Percentiles rank a stretch among this genome's conserved stretches.
These are phyloP conservation scores for Centrapalus pauciflorus DNA, from an alignment of 129 eudicot species.

Conservation along the genomic window DNA sequence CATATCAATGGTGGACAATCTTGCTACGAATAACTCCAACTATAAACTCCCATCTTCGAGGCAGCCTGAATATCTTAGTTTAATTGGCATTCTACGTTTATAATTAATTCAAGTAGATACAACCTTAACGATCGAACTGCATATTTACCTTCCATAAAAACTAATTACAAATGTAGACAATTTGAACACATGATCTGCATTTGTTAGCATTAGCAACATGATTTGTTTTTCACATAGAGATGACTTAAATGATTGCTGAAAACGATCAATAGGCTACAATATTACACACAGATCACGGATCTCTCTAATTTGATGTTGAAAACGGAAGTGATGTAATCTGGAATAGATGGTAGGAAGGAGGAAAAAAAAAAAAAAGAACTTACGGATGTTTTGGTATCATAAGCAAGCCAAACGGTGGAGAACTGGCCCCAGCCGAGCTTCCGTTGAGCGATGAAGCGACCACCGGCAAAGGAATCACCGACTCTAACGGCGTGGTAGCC, in stretches of 20 bases:
- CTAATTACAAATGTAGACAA: not conserved
- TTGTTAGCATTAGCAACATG: slow-evolving; percentile 2
- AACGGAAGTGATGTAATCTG: slow-evolving; percentile 1
- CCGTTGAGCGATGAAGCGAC: slow-evolving; percentile 83
- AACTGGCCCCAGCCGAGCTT: slow-evolving; percentile 99
- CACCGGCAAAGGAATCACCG: slow-evolving; percentile 80
- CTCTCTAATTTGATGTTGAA: slow-evolving; percentile 14
- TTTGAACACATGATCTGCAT: slow-evolving; percentile 20
- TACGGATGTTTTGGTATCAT: slow-evolving; percentile 73
- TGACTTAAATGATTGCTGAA: slow-evolving; percentile 5
- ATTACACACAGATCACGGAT: slow-evolving; percentile 28
- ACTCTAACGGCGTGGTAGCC: slow-evolving; percentile 93
- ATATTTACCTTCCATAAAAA: not conserved
- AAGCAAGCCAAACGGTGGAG: slow-evolving; percentile 99
- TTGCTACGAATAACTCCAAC: not conserved
- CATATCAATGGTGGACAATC: not conserved
- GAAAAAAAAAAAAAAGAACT: not conserved
- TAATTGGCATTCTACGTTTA: not conserved
- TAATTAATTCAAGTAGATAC: not conserved
- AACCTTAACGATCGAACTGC: not conserved
- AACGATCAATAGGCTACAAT: slow-evolving; percentile 10
- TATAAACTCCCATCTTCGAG: not conserved
- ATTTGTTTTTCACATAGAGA: not conserved
- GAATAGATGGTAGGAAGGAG: not conserved
- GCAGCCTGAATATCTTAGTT: not conserved